Conservation (phyloP, 768 basidiomycete species). For the Antrodiella citrinella region DNA sequence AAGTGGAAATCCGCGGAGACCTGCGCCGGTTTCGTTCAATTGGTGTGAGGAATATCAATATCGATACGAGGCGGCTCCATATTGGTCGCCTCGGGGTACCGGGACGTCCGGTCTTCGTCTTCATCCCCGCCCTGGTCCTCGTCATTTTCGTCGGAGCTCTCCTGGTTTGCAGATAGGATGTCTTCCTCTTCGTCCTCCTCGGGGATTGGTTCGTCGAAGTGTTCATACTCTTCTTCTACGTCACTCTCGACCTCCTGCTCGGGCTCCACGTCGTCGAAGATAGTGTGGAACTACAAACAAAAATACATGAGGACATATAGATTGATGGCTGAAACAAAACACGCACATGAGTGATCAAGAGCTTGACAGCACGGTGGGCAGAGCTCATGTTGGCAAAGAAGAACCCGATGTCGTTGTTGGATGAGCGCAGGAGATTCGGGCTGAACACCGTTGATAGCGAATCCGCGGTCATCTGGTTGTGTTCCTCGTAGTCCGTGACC, state of each 20-base stretch:
- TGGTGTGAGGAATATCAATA: background rate
- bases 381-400: conserved; percentile 77
- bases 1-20: no score
- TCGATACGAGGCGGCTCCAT: background rate
- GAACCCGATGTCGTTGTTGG: conserved; percentile 69
- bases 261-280: conserved; percentile 62
- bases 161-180: conserved; percentile 7
- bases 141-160: background rate
- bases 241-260: conserved; percentile 26
- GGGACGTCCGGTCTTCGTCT: conserved; percentile 3
- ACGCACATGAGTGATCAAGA: conserved; percentile 68
- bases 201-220: conserved; percentile 51
- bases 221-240: conserved; percentile 53
- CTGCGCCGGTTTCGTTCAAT: background rate
- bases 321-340: no score
- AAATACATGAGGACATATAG: conserved; percentile 22
- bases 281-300: conserved; percentile 31
- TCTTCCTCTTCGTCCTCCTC: conserved; percentile 56
- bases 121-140: conserved; percentile 1
- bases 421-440: conserved; percentile 70
- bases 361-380: conserved; percentile 68
- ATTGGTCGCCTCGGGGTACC: background rate
- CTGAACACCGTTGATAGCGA: conserved; percentile 82
- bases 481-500: conserved; percentile 83
- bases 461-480: conserved; percentile 86